These are phyloP conservation scores for Nicotiana tomentosiformis DNA, from an alignment of 257 asterid species.

Conservation along the genomic window DNA sequence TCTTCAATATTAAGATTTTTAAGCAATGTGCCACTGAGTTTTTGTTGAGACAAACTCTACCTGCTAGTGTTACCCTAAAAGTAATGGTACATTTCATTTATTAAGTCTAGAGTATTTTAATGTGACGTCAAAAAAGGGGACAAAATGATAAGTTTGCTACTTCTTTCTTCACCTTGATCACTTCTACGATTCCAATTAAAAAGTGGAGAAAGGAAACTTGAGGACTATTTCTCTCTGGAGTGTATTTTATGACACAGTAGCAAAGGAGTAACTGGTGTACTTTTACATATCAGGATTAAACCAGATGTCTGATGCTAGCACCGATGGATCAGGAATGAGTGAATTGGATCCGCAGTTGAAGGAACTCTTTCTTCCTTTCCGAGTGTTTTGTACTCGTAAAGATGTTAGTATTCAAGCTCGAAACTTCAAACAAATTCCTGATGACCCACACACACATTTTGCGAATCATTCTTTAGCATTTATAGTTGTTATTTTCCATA, in stretches of 20 bases:
- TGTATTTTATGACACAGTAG: not conserved
- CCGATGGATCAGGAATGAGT: slow-evolving; percentile 11
- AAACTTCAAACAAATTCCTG: not conserved
- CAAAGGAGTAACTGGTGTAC: not conserved
- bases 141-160: not conserved
- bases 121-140: not conserved
- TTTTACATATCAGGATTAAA: not conserved
- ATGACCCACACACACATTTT: not conserved
- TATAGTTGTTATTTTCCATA: not conserved
- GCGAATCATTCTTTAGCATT: not conserved
- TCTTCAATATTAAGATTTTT: not conserved
- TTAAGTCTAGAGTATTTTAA: not conserved
- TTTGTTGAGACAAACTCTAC: not conserved
- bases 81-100: not conserved
- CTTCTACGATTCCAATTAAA: not conserved
- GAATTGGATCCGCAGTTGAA: slow-evolving; percentile 19
- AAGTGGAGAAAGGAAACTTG: not conserved
- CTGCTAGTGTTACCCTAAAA: not conserved
- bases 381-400: slow-evolving; percentile 39
- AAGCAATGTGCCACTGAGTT: not conserved
- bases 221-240: not conserved
- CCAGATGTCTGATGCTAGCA: slow-evolving; percentile 11
- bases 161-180: not conserved
- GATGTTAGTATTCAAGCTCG: slow-evolving; percentile 30
- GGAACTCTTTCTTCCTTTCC: slow-evolving; percentile 36